A percentile compares a stretch with the other conserved stretches of the same genome.
Conservation (phyloP, 2,329 filamentous ascomycete species). For the Amylocarpus encephaloides region DNA sequence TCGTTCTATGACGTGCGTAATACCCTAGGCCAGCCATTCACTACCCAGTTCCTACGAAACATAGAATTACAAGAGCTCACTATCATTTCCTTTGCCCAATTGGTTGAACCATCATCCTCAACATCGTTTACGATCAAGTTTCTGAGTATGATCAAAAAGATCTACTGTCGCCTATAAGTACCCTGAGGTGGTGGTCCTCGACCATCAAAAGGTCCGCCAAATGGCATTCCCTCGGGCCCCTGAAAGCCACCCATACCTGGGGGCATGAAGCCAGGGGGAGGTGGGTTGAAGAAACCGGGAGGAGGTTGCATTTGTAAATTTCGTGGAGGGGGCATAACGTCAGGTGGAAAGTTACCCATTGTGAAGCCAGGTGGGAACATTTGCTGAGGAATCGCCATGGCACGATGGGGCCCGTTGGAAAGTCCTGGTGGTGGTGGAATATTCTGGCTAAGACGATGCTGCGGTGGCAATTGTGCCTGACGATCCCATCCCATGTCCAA, state of each 20-base stretch:
- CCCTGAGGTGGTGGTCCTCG: conserved; percentile 49
- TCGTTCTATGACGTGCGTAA: not conserved
- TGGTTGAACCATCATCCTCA: conserved; percentile 1
- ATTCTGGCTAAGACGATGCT: conserved; percentile 38
- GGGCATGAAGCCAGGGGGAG: conserved; percentile 48
- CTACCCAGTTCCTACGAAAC: not conserved
- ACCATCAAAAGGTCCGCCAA: conserved; percentile 47
- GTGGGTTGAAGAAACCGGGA: conserved; percentile 40
- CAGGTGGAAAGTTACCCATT: conserved; percentile 41
- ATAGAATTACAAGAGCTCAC: conserved; percentile 7
- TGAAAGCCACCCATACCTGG: conserved; percentile 52
- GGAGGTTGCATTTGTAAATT: conserved; percentile 47
- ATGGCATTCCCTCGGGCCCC: conserved; percentile 45
- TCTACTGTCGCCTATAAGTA: conserved; percentile 36
- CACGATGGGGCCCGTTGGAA: conserved; percentile 33
- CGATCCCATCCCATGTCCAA: conserved; percentile 46
- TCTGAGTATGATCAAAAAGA: conserved; percentile 7
- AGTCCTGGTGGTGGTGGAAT: conserved; percentile 59
- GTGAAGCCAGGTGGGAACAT: conserved; percentile 60
- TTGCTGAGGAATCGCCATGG: conserved; percentile 45
- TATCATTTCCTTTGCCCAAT: not conserved
- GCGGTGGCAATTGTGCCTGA: conserved; percentile 34
- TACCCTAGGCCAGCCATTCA: not conserved
- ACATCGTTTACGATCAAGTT: conserved; percentile 4
- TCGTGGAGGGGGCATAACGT: conserved; percentile 36